phyloP scores from a whole-genome alignment of 805 yeast genomes.

The Candida hungchunana region DNA sequence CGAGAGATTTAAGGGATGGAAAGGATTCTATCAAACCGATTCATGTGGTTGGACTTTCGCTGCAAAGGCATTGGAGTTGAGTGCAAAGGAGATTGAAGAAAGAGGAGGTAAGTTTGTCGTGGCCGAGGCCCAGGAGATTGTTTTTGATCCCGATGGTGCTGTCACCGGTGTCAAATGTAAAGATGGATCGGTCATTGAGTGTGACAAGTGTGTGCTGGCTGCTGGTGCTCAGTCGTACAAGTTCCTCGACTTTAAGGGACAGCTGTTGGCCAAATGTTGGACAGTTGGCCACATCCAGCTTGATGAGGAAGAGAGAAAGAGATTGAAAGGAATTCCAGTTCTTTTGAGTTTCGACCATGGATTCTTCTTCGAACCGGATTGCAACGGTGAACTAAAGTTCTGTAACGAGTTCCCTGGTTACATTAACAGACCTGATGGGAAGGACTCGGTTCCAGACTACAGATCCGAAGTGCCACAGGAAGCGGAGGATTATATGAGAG shows the following conservation, averaged over 20 bases:
- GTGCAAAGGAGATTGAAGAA: conserved; percentile 26
- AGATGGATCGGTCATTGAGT: conserved; percentile 26
- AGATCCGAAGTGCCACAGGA: conserved; percentile 30
- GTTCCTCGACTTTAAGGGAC: conserved; percentile 33
- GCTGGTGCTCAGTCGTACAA: conserved; percentile 38
- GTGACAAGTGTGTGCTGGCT: conserved; percentile 30
- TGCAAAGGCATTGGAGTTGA: conserved; percentile 27
- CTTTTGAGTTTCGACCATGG: conserved; percentile 36
- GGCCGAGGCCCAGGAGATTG: conserved; percentile 14
- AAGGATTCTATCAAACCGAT: conserved; percentile 29
- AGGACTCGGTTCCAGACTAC: conserved; percentile 30
- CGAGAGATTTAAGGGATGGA: conserved; percentile 26
- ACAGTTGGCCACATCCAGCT: conserved; percentile 38
- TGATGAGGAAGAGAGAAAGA: conserved; percentile 30
- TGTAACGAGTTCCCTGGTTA: conserved; percentile 40
- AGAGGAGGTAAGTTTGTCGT: conserved; percentile 31
- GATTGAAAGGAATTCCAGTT: conserved; percentile 33
- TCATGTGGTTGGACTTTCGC: conserved; percentile 38
- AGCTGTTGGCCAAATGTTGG: conserved; percentile 37
- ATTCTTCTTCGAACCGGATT: conserved; percentile 39
- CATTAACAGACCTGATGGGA: conserved; percentile 22
- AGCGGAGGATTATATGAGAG: conserved; percentile 31
- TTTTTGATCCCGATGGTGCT: conserved; percentile 23
- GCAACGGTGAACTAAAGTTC: conserved; percentile 32
- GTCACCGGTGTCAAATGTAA: conserved; percentile 28